Percentiles rank a stretch among this genome's conserved stretches.
phyloP scores from a whole-genome alignment of 2,329 filamentous ascomycete genomes.

The Colletotrichum eleusines region DNA sequence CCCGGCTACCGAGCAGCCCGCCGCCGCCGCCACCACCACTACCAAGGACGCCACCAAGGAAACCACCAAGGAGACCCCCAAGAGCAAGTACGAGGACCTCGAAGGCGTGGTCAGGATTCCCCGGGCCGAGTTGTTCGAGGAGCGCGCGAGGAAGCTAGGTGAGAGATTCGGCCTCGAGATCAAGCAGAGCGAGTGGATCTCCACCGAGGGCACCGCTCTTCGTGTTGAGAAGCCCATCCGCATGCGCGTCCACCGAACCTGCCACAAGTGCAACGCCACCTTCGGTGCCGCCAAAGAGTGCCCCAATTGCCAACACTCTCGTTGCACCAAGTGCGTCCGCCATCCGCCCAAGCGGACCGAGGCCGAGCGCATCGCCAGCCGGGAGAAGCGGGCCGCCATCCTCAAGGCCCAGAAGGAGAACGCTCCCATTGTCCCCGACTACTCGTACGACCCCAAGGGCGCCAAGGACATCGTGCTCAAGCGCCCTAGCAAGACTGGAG shows the following conservation, averaged over 20 bases:
- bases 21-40: conserved; percentile 20
- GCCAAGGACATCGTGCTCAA: conserved; percentile 67
- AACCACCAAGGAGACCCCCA: conserved; percentile 40
- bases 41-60: conserved; percentile 34
- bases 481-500: conserved; percentile 73
- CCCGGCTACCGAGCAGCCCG: conserved; percentile 21
- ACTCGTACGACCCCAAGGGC: conserved; percentile 56
- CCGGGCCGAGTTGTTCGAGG: conserved; percentile 65
- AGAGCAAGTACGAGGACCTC: conserved; percentile 42
- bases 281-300: conserved; percentile 83
- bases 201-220: conserved; percentile 65
- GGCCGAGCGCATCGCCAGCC: conserved; percentile 64
- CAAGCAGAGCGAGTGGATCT: conserved; percentile 65
- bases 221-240: conserved; percentile 82
- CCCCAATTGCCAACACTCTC: conserved; percentile 79
- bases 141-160: conserved; percentile 67
- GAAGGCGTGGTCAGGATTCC: conserved; percentile 55
- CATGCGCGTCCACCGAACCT: conserved; percentile 82
- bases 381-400: conserved; percentile 62
- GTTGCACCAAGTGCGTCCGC: conserved; percentile 84
- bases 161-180: conserved; percentile 69
- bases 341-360: conserved; percentile 76
- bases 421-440: conserved; percentile 64
- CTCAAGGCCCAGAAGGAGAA: conserved; percentile 70
- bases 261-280: conserved; percentile 82